Base-by-base conservation (phyloP, 164 flowering plant species). In the Nymphaea colorata region DNA sequence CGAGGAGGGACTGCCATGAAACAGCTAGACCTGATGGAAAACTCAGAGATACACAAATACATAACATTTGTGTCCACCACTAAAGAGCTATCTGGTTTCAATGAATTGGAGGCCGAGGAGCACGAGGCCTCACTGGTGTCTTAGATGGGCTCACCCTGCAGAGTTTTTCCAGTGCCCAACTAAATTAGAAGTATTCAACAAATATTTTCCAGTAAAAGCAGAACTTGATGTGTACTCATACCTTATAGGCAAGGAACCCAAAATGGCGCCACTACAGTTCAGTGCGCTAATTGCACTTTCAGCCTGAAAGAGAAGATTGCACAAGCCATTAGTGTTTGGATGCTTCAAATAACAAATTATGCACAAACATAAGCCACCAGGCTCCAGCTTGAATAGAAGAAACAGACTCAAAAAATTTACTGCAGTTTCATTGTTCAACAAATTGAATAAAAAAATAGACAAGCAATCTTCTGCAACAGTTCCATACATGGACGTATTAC, bases 241-340 rank as follows among this genome's bases (percentile, higher is more conserved):
- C 63, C 63, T 61, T 61, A 88, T 88, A 0, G 95, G 95, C 79
- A 84, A 68, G 59, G 91, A 77, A 62, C 95, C 95, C 71, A 86
- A 71, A 63, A 86, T 82, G 68, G 79, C 87, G 17, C 95, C 95
- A 68, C 92, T 89, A 67, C 89, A 87, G 81, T 83, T 89, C 66
- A 89, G 88, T 73, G 95, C 92, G 70, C 85, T 85, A 76, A 89
- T 87, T 69, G 95, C 95, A 77, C 95, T 89, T 74, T 89, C 92
- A 73, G 95, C 95, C 92, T 89, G 82, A 69, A 69, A 64, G 65
- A 60, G 65, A 10, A 64, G 57, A 61, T 61, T n/a, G 0, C 63
- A 6, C n/a, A 61, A n/a, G n/a, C 15, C 63, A 7, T 47, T 47
- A 47, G 55, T 47, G 11, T 47, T 47, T 0, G 36, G 2, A 47